A percentile compares a stretch with the other conserved stretches of the same genome.
phyloP scores from a whole-genome alignment of 139 green algal genomes.

The Volvox africanus region DNA sequence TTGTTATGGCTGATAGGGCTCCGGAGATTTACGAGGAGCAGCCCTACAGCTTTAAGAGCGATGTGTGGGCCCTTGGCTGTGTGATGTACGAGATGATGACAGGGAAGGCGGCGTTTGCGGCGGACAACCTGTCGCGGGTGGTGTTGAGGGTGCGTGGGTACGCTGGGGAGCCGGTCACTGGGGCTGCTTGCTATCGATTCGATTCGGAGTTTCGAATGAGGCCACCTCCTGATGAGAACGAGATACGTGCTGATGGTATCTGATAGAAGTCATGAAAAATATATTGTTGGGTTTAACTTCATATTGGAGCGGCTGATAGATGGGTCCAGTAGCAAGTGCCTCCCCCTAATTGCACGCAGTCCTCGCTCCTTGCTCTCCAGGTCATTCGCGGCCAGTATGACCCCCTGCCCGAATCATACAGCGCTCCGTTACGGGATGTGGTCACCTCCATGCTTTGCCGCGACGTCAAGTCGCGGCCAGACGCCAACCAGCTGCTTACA shows the following conservation, averaged over 20 bases:
- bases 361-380: slow-evolving; percentile 1
- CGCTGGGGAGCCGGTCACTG: background rate
- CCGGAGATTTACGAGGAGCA: slow-evolving; percentile 68
- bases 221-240: too few species aligned
- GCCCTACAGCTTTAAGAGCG: slow-evolving; percentile 64
- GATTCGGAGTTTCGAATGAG: too few species aligned
- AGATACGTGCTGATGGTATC: too few species aligned
- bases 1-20: slow-evolving; percentile 36
- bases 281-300: too few species aligned
- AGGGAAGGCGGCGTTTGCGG: slow-evolving; percentile 58
- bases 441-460: slow-evolving; percentile 59
- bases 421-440: slow-evolving; percentile 29
- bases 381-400: slow-evolving; percentile 61
- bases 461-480: slow-evolving; percentile 41
- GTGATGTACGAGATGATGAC: slow-evolving; percentile 70
- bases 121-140: slow-evolving; percentile 58
- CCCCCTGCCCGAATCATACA: slow-evolving; percentile 54
- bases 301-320: too few species aligned
- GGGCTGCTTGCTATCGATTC: background rate
- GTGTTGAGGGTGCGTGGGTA: slow-evolving; percentile 51
- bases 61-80: slow-evolving; percentile 71
- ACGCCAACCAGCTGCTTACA: slow-evolving; percentile 54
- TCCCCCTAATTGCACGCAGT: too few species aligned
- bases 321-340: too few species aligned
- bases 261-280: too few species aligned